Percentiles rank a stretch among this genome's conserved stretches.
Evolutionary conservation across 306 rosid species (phyloP).

Genomic region (Ziziphus jujuba): DNA sequence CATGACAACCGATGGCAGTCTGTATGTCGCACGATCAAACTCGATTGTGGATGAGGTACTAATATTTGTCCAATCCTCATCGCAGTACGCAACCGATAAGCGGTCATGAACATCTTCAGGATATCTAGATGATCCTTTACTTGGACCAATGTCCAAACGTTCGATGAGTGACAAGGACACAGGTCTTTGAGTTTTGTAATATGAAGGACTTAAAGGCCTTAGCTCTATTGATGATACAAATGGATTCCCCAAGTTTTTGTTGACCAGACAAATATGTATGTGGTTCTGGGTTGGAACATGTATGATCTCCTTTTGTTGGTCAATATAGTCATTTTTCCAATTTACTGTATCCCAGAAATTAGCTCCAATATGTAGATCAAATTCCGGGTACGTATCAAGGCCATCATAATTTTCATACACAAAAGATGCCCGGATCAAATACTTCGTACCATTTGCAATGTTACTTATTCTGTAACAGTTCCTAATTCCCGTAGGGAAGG

Average conservation of each 20-base stretch:
- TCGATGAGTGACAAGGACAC: neutral
- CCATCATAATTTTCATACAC: slow-evolving; percentile 41
- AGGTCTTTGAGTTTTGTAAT: neutral
- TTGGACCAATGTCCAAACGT: neutral
- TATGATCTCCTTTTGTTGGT: slow-evolving; percentile 36
- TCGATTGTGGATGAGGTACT: neutral
- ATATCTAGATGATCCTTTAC: slow-evolving; percentile 16
- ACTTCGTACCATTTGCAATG: slow-evolving; percentile 19
- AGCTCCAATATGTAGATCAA: slow-evolving; percentile 34
- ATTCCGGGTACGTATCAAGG: slow-evolving; percentile 14
- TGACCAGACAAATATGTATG: slow-evolving; percentile 17
- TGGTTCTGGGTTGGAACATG: neutral
- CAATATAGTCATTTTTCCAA: neutral
- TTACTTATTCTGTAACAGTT: slow-evolving; percentile 35
- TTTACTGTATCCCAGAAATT: slow-evolving; percentile 33
- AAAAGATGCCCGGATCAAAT: slow-evolving; percentile 40
- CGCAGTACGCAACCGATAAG: slow-evolving; percentile 24
- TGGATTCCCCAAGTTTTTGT: slow-evolving; percentile 1
- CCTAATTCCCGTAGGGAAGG: slow-evolving; percentile 41
- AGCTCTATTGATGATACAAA: slow-evolving; percentile 17
- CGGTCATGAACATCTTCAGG: slow-evolving; percentile 37
- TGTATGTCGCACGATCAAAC: neutral
- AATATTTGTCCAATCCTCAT: slow-evolving; percentile 5
- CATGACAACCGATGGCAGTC: slow-evolving; percentile 41
- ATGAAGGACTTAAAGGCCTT: neutral